Conservation (phyloP, 2,329 filamentous ascomycete genomes). For the Aspergillus versicolor region DNA sequence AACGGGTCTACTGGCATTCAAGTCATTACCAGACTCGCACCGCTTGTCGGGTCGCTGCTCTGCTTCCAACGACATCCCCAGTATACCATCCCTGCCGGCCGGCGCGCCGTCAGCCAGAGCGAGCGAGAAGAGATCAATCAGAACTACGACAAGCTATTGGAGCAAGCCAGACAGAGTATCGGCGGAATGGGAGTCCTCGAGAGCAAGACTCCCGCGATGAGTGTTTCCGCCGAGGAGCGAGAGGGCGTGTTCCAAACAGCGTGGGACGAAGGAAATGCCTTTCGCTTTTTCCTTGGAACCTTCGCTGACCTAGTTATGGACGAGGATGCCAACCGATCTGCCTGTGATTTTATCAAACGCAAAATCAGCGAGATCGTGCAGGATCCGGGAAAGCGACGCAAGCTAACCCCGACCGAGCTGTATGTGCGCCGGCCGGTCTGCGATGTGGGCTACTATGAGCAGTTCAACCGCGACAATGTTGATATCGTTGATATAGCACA, state of each 20-base stretch:
- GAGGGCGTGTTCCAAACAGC: not conserved
- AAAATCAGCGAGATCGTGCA: constrained; percentile 32
- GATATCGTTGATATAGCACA: constrained; percentile 41
- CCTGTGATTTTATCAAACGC: constrained; percentile 38
- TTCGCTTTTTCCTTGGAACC: constrained; percentile 13
- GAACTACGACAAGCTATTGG: constrained; percentile 10
- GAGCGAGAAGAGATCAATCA: constrained; percentile 24
- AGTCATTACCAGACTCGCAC: constrained; percentile 26
- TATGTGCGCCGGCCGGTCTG: constrained; percentile 21
- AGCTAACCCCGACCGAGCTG: constrained; percentile 23
- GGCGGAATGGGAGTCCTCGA: constrained; percentile 16
- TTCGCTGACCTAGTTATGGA: constrained; percentile 39
- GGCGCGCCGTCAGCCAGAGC: constrained; percentile 23
- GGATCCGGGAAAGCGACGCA: constrained; percentile 30
- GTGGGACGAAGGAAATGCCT: constrained; percentile 1
- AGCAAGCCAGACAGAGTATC: not conserved
- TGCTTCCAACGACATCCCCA: constrained; percentile 40
- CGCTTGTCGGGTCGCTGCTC: constrained; percentile 26
- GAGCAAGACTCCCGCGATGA: not conserved
- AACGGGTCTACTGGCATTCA: constrained; percentile 30
- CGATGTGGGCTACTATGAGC: constrained; percentile 24
- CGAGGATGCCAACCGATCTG: constrained; percentile 38
- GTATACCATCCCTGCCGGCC: constrained; percentile 34
- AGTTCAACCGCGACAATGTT: constrained; percentile 44
- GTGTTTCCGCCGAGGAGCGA: not conserved